Conservation (phyloP, 208 protist species). For the Acanthamoeba triangularis region DNA sequence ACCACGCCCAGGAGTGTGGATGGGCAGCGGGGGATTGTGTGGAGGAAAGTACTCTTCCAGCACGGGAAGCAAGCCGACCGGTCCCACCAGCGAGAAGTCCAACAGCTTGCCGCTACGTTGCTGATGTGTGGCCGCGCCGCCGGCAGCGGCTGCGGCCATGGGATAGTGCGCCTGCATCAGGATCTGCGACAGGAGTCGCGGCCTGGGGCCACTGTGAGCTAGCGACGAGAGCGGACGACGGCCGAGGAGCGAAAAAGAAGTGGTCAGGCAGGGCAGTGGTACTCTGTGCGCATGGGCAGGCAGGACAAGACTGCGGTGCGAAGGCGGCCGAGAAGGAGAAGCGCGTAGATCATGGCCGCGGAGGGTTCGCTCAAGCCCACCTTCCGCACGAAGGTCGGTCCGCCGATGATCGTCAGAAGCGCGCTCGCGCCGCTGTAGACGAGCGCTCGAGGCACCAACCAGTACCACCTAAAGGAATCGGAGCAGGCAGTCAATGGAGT, state of each 20-base stretch:
- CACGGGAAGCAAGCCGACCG: background rate
- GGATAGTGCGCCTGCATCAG: constrained; percentile 11
- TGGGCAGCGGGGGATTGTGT: too few relatives aligned
- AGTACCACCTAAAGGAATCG: background rate
- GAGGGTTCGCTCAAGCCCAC: background rate
- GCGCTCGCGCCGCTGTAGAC: background rate
- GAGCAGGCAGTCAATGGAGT: too few relatives aligned
- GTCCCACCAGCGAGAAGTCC: background rate
- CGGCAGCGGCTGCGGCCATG: background rate
- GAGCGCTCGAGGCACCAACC: background rate
- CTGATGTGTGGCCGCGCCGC: too few relatives aligned
- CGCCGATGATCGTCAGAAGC: background rate
- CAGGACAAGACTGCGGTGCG: background rate
- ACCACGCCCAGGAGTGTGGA: too few relatives aligned
- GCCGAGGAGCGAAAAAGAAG: too few relatives aligned
- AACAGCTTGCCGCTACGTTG: background rate
- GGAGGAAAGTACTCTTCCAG: background rate
- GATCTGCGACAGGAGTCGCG: background rate
- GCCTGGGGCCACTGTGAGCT: background rate
- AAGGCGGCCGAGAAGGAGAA: background rate
- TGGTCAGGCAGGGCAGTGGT: too few relatives aligned
- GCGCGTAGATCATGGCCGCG: background rate
- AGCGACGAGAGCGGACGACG: background rate
- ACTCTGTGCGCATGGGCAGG: background rate
- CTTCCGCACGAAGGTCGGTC: constrained; percentile 5